Percentiles rank a stretch among this genome's conserved stretches.
Conservation (phyloP, 1,139 yeast species). For the Protomyces macrosporus region DNA sequence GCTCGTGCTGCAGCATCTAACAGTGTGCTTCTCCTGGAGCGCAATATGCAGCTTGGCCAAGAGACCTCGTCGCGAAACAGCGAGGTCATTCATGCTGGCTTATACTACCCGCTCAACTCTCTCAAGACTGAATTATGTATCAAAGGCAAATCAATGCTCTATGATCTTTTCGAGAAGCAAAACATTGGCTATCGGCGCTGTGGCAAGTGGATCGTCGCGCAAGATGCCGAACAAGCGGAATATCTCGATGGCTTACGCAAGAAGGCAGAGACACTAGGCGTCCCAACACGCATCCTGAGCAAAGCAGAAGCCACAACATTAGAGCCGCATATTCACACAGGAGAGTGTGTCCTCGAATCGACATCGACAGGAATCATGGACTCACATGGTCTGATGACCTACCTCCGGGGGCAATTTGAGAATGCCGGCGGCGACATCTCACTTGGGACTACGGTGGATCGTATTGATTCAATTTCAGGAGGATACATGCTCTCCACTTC, state of each 20-base stretch:
- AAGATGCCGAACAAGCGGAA: constrained; percentile 56
- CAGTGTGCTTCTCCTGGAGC: constrained; percentile 60
- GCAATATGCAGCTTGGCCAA: constrained; percentile 58
- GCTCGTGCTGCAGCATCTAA: constrained; percentile 45
- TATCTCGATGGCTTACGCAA: constrained; percentile 51
- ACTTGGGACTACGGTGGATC: constrained; percentile 53
- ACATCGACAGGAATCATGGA: constrained; percentile 82
- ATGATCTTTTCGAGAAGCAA: constrained; percentile 47
- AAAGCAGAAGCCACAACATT: constrained; percentile 43
- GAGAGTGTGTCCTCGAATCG: constrained; percentile 60
- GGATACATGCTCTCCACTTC: constrained; percentile 4
- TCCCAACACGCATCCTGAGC: constrained; percentile 57
- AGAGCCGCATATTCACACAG: constrained; percentile 66
- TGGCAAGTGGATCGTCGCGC: constrained; percentile 90
- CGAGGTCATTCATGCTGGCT: constrained; percentile 88
- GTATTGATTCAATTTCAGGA: constrained; percentile 39
- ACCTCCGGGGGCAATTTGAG: constrained; percentile 51
- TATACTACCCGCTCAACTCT: constrained; percentile 67
- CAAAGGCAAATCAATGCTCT: constrained; percentile 64
- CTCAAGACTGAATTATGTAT: constrained; percentile 67
- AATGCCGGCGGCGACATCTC: constrained; percentile 62
- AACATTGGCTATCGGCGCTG: constrained; percentile 58
- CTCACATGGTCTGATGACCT: constrained; percentile 68
- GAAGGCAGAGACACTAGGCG: constrained; percentile 45
- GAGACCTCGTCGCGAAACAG: constrained; percentile 86